Conservation (phyloP, 2,329 filamentous ascomycete genomes). For the Blastomyces emzantsi region DNA sequence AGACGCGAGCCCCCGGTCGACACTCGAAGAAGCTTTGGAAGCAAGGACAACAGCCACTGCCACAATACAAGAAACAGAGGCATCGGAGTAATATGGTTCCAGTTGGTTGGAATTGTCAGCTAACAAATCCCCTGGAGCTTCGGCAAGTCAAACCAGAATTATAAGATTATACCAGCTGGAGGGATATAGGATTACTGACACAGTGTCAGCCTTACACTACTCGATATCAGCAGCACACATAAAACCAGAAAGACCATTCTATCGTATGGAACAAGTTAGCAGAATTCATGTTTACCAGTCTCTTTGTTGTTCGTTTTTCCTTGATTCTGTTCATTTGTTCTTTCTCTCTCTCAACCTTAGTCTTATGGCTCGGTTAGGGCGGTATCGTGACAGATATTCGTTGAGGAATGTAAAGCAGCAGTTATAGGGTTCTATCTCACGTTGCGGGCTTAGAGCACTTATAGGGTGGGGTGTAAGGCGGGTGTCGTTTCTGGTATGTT, state of each 20-base stretch:
- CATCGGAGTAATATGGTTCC: neutral
- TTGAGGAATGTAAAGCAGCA: neutral
- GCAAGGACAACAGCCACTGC: slow-evolving; percentile 13
- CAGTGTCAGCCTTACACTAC: neutral
- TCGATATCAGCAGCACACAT: neutral
- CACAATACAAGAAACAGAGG: neutral
- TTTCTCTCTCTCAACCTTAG: neutral
- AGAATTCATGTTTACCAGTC: neutral
- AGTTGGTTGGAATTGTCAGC: neutral
- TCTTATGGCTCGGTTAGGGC: too few species aligned
- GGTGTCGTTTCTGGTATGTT: neutral
- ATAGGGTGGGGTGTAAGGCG: neutral
- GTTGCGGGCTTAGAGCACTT: neutral
- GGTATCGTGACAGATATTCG: neutral
- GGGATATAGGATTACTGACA: slow-evolving; percentile 1
- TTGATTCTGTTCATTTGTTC: neutral
- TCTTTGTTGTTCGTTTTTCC: neutral
- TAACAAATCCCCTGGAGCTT: neutral
- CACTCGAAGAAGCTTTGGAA: slow-evolving; percentile 19
- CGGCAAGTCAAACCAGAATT: neutral
- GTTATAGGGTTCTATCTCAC: neutral
- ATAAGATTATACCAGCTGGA: neutral
- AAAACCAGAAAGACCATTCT: neutral
- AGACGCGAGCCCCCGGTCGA: slow-evolving; percentile 14
- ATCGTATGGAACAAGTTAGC: neutral